Evolutionary conservation across 2,329 filamentous ascomycete genomes (phyloP), one percentile per base, ranked within the genome.

Genomic region (Dactylellina haptotyla): DNA sequence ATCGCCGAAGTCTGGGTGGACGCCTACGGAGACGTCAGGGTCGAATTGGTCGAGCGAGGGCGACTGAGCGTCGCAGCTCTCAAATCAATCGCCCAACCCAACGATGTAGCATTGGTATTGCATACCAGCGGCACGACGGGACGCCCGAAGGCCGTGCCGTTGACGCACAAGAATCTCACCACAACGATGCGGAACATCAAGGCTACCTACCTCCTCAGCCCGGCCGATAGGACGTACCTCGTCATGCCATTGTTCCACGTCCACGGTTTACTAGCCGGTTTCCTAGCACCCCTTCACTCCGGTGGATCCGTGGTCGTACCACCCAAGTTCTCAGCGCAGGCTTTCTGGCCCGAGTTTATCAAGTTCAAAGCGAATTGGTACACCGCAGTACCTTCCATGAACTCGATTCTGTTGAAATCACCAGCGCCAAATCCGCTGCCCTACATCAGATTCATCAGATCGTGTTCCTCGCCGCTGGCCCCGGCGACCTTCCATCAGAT

Each of bases 231-330:
- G 50, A 94, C 92, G 26, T 89, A 93, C 85, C 85, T 96, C 14
- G 91, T 96, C 72, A 96, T 96, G 92, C 92, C 92, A 16, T 28
- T 72, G 1, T 96, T 96, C 84, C 92, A 96, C 81, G 92, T 96
- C 53, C 92, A 95, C 79, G 92, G 92, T n/a, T 85, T 96, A 1
- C 85, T 96, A 12, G 93, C 92, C 73, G 92, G 87, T 18, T 90
- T 96, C 77, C 85, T 96, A 2, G 90, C 91, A 1, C 90, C 92
- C 0, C 84, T 96, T 9, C 84, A 85, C 76, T 89, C 90, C 1
- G 90, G 89, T 28, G 91, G 92, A 63, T 93, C 91, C 4, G 90
- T 93, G 73, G 84, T 96, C 66, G 89, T 96, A 3, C 92, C 92
- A 1, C 78, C 84, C 59, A 90, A 89, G 79, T 96, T 96, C 85